Conservation (phyloP, 1,139 yeast genomes). For the Candida pseudoviswanathii region DNA sequence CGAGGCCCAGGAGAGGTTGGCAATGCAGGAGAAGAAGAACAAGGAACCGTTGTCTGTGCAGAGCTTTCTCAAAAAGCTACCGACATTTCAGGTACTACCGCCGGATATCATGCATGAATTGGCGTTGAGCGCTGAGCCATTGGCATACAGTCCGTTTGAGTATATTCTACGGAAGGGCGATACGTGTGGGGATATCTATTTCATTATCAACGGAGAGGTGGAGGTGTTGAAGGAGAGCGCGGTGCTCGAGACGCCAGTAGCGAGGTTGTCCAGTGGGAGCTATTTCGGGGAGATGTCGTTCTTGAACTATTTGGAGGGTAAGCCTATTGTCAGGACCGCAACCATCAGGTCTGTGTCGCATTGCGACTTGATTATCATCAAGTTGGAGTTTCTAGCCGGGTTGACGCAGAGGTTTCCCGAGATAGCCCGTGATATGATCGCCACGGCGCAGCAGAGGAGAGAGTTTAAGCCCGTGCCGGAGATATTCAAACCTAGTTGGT, state of each 20-base stretch:
- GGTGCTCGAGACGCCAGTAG: slow-evolving; percentile 44
- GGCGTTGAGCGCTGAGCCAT: slow-evolving; percentile 64
- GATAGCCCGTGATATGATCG: slow-evolving; percentile 59
- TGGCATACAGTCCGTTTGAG: slow-evolving; percentile 55
- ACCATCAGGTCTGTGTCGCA: slow-evolving; percentile 61
- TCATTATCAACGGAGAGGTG: slow-evolving; percentile 68
- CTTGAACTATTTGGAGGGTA: slow-evolving; percentile 47
- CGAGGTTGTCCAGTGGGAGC: slow-evolving; percentile 61
- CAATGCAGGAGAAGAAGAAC: slow-evolving; percentile 65
- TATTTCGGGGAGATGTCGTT: slow-evolving; percentile 82
- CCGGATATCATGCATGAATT: slow-evolving; percentile 59
- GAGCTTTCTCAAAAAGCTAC: slow-evolving; percentile 57
- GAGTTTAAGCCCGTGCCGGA: slow-evolving; percentile 18
- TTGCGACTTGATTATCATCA: slow-evolving; percentile 61
- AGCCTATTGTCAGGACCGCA: slow-evolving; percentile 50
- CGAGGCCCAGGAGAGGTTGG: slow-evolving; percentile 76
- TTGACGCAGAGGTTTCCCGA: slow-evolving; percentile 60
- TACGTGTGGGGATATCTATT: slow-evolving; percentile 62
- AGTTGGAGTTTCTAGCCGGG: slow-evolving; percentile 52
- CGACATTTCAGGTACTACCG: slow-evolving; percentile 61
- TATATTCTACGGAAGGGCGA: slow-evolving; percentile 63
- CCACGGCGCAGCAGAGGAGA: slow-evolving; percentile 56
- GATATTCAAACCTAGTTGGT: slow-evolving; percentile 8
- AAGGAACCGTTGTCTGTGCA: slow-evolving; percentile 42
- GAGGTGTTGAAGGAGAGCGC: slow-evolving; percentile 58